phyloP scores from a whole-genome alignment of 2,329 filamentous ascomycete genomes.

The Colletotrichum liriopes region DNA sequence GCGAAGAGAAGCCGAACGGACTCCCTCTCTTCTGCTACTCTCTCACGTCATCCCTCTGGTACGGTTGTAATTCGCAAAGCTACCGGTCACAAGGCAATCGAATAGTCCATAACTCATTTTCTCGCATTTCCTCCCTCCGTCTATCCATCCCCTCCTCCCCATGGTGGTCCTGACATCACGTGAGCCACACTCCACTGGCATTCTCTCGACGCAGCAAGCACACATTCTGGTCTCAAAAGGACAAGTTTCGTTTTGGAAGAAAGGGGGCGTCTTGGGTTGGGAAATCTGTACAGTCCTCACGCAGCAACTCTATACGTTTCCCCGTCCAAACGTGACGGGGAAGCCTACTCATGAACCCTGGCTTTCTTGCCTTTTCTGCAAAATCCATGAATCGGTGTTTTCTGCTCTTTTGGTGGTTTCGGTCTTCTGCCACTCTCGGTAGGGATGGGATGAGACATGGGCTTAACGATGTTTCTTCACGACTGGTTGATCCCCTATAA shows the following conservation, averaged over 20 bases:
- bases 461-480: slow-evolving; percentile 25
- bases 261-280: slow-evolving; percentile 51
- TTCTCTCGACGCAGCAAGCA: slow-evolving; percentile 43
- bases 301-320: slow-evolving; percentile 42
- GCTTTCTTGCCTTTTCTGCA: slow-evolving; percentile 38
- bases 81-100: slow-evolving; percentile 69
- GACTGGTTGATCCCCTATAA: slow-evolving; percentile 32
- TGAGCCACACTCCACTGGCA: slow-evolving; percentile 42
- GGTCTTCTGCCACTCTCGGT: slow-evolving; percentile 18
- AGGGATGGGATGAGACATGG: slow-evolving; percentile 24
- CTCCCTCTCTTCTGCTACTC: slow-evolving; percentile 54
- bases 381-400: slow-evolving; percentile 40
- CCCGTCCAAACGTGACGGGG: slow-evolving; percentile 39
- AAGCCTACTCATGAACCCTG: slow-evolving; percentile 40
- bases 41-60: slow-evolving; percentile 63
- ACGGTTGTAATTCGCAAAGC: slow-evolving; percentile 73
- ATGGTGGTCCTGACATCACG: slow-evolving; percentile 44
- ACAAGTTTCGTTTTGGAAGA: slow-evolving; percentile 53
- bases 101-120: slow-evolving; percentile 65
- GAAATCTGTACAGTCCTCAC: slow-evolving; percentile 52
- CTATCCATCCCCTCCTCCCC: slow-evolving; percentile 36
- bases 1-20: slow-evolving; percentile 49
- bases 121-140: slow-evolving; percentile 44
- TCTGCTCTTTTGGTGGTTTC: slow-evolving; percentile 31
- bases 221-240: slow-evolving; percentile 46